Evolutionary conservation across 352 stramenopile genomes (phyloP), one percentile per base, ranked within the genome.

Genomic region (Hyaloperonospora brassicae): DNA sequence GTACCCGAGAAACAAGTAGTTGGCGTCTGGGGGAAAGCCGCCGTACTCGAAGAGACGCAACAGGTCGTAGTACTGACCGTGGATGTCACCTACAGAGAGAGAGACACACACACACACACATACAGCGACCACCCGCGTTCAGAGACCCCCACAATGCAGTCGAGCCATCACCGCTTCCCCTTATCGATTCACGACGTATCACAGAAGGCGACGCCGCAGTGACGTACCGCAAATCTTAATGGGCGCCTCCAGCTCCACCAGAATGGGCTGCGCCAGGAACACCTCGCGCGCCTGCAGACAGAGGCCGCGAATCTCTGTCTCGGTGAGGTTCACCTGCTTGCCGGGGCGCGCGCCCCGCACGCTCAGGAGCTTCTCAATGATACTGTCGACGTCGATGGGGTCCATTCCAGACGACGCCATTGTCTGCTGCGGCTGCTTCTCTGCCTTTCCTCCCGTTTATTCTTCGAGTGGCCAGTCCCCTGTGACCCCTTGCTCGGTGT

Each of bases 41-140:
- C 81, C 79, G 46, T 87, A 88, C 64, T 92, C 78, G 59, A 99
- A 99, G 23, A 99, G 68, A 68, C 98, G 95, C 46, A 98, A 73
- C 44, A 99, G 68, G 72, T 99, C 97, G 66, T 98, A 96, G 70
- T 98, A 99, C 74, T 99, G 97, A 10, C 95, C 87, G 64, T 99
- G 96, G 55, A 98, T 97, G 66, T 99, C 97, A 39, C 97, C 97
- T 67, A 40, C 4, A 63, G 27, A 51, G 42, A 23, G 36, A n/a
- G 11, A 42, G 17, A 17, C 17, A 17, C 17, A 17, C 17, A 17
- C 17, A 17, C 17, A 17, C 17, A 17, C 17, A 17, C 17, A 42
- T 1, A 21, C 3, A 21, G 36, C n/a, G 10, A 42, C 36, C 11
- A 13, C 13, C 34, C 13, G 8, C 34, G 12, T 42, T 21, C 5